These are phyloP conservation scores for Tanacetum coccineum DNA, from an alignment of 129 eudicot genomes.

Conservation along the genomic window DNA sequence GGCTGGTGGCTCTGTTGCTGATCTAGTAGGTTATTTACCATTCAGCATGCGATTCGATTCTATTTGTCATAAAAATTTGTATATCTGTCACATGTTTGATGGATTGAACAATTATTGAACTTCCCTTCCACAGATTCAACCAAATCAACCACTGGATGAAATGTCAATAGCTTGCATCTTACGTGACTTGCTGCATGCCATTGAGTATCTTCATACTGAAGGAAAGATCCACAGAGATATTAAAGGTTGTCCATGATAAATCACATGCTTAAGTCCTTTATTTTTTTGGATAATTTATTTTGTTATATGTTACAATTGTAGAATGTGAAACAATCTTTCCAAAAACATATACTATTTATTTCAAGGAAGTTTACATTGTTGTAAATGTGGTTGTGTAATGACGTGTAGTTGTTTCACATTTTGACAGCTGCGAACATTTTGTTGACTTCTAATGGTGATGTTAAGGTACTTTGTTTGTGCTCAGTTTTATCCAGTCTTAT, in stretches of 20 bases:
- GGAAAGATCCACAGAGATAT: slow-evolving; percentile 98
- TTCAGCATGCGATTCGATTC: not conserved
- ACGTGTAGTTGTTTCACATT: slow-evolving; percentile 17
- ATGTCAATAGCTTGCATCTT: slow-evolving; percentile 85
- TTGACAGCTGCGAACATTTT: slow-evolving; percentile 95
- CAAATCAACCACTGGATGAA: slow-evolving; percentile 92
- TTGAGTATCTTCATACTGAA: slow-evolving; percentile 92
- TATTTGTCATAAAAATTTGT: not conserved
- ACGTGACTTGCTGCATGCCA: slow-evolving; percentile 91
- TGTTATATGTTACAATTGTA: not conserved
- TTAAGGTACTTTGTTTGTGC: slow-evolving; percentile 55
- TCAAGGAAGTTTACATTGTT: slow-evolving; percentile 4
- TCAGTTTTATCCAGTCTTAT: slow-evolving; percentile 14
- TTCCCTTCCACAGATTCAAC: slow-evolving; percentile 67
- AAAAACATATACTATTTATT: not conserved
- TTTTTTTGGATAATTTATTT: not conserved
- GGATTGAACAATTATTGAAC: slow-evolving; percentile 11
- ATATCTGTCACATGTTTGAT: not conserved
- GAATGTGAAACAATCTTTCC: not conserved
- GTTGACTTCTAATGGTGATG: slow-evolving; percentile 93
- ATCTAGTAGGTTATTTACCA: slow-evolving; percentile 61
- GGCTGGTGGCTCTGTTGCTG: slow-evolving; percentile 99
- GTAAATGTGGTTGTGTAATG: slow-evolving; percentile 21
- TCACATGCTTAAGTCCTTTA: slow-evolving; percentile 9
- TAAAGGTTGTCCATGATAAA: slow-evolving; percentile 54